Conservation (phyloP, 2,329 filamentous ascomycete genomes). For the Gnomoniopsis sp. region DNA sequence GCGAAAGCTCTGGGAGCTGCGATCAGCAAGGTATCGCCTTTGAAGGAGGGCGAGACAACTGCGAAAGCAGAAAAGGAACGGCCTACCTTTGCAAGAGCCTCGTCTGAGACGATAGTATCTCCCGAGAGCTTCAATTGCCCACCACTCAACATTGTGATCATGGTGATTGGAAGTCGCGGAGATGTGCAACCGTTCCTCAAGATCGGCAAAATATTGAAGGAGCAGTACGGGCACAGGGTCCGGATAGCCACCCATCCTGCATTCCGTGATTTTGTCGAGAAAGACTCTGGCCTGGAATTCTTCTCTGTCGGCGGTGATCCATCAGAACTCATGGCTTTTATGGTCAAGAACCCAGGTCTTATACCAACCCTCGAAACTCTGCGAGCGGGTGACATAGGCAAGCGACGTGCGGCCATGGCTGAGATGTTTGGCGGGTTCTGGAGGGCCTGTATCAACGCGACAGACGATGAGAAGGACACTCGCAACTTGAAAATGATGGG, state of each 20-base stretch:
- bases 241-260: conserved; percentile 76
- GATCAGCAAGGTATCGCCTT: conserved; percentile 51
- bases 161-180: conserved; percentile 77
- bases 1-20: conserved; percentile 69
- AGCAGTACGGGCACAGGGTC: conserved; percentile 70
- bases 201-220: conserved; percentile 68
- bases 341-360: conserved; percentile 80
- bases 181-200: conserved; percentile 79
- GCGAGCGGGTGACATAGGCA: conserved; percentile 68
- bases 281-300: conserved; percentile 72
- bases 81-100: conserved; percentile 18
- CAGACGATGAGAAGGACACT: conserved; percentile 62
- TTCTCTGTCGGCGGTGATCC: conserved; percentile 79
- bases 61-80: conserved; percentile 18
- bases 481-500: conserved; percentile 65
- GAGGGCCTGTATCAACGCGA: conserved; percentile 71
- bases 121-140: conserved; percentile 35
- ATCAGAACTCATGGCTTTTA: conserved; percentile 79
- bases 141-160: conserved; percentile 73
- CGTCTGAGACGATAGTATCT: conserved; percentile 24
- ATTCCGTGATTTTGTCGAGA: conserved; percentile 72
- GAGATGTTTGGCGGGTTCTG: conserved; percentile 84
- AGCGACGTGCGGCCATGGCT: conserved; percentile 66
- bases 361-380: conserved; percentile 72
- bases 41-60: conserved; percentile 29